A percentile compares a stretch with the other conserved stretches of the same genome.
These are phyloP conservation scores for Sporothrix humicola DNA, from an alignment of 2,329 filamentous ascomycete genomes.

Conservation along the genomic window DNA sequence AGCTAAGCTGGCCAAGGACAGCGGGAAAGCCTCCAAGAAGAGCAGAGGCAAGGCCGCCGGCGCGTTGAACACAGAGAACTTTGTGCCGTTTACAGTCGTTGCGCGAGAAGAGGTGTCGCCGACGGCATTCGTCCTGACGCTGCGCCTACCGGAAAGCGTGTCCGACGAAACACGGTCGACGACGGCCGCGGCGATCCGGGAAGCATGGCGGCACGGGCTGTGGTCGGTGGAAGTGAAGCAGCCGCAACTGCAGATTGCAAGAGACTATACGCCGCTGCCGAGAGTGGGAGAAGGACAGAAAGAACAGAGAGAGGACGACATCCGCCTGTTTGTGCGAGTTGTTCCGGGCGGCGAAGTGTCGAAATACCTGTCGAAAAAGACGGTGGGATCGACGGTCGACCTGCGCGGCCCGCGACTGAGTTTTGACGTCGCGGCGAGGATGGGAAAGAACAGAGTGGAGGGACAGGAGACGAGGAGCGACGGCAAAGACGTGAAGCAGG, in stretches of 20 bases:
- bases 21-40: too few relatives aligned
- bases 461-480: background rate
- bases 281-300: conserved; percentile 44
- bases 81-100: conserved; percentile 69
- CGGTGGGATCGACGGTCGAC: conserved; percentile 68
- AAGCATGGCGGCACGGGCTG: conserved; percentile 66
- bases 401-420: conserved; percentile 80
- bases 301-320: conserved; percentile 37
- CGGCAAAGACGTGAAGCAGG: conserved; percentile 41
- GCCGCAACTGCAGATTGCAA: conserved; percentile 87
- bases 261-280: conserved; percentile 89
- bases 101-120: conserved; percentile 67
- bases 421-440: conserved; percentile 55
- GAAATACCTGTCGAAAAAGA: conserved; percentile 72
- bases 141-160: conserved; percentile 51
- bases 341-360: conserved; percentile 85
- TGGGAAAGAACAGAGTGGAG: conserved; percentile 39
- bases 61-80: conserved; percentile 63
- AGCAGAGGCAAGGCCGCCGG: background rate
- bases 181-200: conserved; percentile 42
- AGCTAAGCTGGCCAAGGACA: too few relatives aligned
- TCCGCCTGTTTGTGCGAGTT: conserved; percentile 79
- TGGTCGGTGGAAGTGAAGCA: conserved; percentile 96
- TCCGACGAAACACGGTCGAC: background rate
- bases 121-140: conserved; percentile 71